Evolutionary conservation across 2,329 filamentous ascomycete species (phyloP), one percentile per base, ranked within the genome.

Genomic region (Ophiostoma quercus): DNA sequence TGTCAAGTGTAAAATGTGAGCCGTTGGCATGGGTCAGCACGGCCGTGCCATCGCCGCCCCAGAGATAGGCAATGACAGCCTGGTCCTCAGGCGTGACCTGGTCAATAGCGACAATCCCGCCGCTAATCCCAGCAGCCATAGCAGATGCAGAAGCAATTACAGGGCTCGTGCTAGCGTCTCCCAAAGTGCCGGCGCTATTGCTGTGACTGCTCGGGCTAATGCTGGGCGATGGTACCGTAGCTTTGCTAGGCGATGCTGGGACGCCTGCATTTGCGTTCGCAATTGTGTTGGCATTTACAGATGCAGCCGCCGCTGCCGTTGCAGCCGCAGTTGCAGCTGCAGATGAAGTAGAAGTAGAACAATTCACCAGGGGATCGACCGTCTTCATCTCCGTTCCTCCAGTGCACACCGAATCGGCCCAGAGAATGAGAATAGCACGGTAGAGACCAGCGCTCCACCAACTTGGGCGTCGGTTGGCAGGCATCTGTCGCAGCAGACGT

Each of bases 391-490:
- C 39, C 7, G 19, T 14, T 8, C 16, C 22, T 25, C n/a, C n/a
- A 22, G 11, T 67, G 43, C 71, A 75, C 80, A 89, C 77, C 73
- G 86, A 85, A 73, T 90, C 86, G 2, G 84, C 82, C 88, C 87
- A 90, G 2, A 89, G 79, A 57, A 88, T 84, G 70, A 90, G 79
- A 3, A 83, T 83, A 1, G 84, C 88, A n/a, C 90, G 86, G 76
- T 92, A 91, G 57, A 91, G 80, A 2, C 88, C 89, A 1, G 84
- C 85, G n/a, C 87, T 81, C 89, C 89, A 92, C 89, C 89, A 92
- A 51, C 84, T 85, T 6, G 89, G 89, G 29, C 88, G 84, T 2
- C 85, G 81, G 67, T 87, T 84, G 39, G 80, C 79, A 1, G 86
- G 83, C 84, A 91, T 90, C 16, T 80, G 79, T 7, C 84, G 81